Percentiles rank a stretch among this genome's conserved stretches.
These are phyloP conservation scores for Saccharomyces hybrid DNA, from an alignment of 1,139 yeast species.

Conservation along the genomic window DNA sequence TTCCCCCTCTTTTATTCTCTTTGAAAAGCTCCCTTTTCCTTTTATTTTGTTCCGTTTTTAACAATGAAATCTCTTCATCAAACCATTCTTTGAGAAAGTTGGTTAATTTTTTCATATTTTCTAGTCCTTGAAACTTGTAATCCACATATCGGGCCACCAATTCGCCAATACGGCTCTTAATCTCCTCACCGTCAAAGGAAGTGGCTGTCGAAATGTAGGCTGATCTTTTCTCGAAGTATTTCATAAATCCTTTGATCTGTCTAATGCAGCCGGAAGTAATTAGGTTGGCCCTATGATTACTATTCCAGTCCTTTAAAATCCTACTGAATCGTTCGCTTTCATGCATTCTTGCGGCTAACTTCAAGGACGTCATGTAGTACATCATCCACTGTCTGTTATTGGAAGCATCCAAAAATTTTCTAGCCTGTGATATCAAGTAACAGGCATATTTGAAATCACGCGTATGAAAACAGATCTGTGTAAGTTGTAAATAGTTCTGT, in stretches of 20 bases:
- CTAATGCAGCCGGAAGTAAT: slow-evolving; percentile 15
- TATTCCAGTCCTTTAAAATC: slow-evolving; percentile 20
- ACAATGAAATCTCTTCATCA: slow-evolving; percentile 7
- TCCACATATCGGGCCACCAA: slow-evolving; percentile 13
- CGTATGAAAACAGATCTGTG: slow-evolving; percentile 12
- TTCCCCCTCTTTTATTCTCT: not conserved
- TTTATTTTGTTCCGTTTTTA: not conserved
- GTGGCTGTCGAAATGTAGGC: slow-evolving; percentile 1
- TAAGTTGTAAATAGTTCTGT: slow-evolving; percentile 21
- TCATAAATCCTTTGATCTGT: slow-evolving; percentile 14
- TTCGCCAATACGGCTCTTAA: slow-evolving; percentile 8
- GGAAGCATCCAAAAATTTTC: slow-evolving; percentile 6
- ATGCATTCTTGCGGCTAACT: slow-evolving; percentile 13
- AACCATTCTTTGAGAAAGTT: slow-evolving; percentile 11
- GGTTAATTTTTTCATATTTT: slow-evolving; percentile 13
- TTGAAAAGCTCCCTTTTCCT: not conserved
- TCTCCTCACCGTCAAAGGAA: slow-evolving; percentile 6
- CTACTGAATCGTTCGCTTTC: slow-evolving; percentile 12
- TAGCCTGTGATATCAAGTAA: slow-evolving; percentile 8
- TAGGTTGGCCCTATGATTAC: slow-evolving; percentile 14
- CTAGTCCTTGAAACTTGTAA: slow-evolving; percentile 17
- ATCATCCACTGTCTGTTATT: slow-evolving; percentile 17
- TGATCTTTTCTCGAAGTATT: slow-evolving; percentile 11
- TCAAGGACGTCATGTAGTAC: slow-evolving; percentile 21
- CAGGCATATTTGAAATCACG: slow-evolving; percentile 11